Conservation (phyloP, 371 early-diverging fungal genomes). For the Dipsacomyces acuminosporus region DNA sequence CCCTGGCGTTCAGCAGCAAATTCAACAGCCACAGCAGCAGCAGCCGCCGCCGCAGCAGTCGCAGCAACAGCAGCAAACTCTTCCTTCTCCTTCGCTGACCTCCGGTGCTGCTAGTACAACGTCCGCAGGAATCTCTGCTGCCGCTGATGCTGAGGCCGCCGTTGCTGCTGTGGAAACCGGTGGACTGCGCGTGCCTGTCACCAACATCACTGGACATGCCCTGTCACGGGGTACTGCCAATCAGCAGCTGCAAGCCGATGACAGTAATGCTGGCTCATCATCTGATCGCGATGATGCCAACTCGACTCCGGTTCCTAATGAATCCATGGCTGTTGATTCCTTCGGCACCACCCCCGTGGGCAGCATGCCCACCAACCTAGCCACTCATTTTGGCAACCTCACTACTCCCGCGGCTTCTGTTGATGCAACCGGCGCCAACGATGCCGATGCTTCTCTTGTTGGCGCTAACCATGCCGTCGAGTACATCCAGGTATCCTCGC, state of each 20-base stretch:
- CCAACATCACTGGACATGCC: neutral
- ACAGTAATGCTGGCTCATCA: neutral
- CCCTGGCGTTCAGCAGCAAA: slow-evolving; percentile 7
- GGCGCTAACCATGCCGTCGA: slow-evolving; percentile 1
- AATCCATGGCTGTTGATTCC: slow-evolving; percentile 36
- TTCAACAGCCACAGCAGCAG: slow-evolving; percentile 10
- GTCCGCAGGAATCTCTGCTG: too few species aligned
- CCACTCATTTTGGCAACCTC: slow-evolving; percentile 15
- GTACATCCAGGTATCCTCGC: slow-evolving; percentile 30
- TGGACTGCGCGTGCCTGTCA: slow-evolving; percentile 2
- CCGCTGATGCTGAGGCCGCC: slow-evolving; percentile 23
- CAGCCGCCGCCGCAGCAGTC: neutral
- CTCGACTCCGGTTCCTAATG: slow-evolving; percentile 40
- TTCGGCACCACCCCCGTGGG: slow-evolving; percentile 47
- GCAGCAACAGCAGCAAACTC: neutral
- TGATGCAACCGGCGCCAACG: slow-evolving; percentile 6
- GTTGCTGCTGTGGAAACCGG: slow-evolving; percentile 27
- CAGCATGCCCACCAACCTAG: slow-evolving; percentile 34
- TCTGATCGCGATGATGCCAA: slow-evolving; percentile 34
- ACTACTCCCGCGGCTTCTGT: neutral
- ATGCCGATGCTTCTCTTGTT: slow-evolving; percentile 36
- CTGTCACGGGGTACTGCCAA: slow-evolving; percentile 1
- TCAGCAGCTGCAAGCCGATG: neutral
- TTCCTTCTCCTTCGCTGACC: too few species aligned
- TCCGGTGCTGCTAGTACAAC: too few species aligned